These are phyloP conservation scores for Nicotiana rustica DNA, from an alignment of 305 asterid genomes.

Conservation along the genomic window DNA sequence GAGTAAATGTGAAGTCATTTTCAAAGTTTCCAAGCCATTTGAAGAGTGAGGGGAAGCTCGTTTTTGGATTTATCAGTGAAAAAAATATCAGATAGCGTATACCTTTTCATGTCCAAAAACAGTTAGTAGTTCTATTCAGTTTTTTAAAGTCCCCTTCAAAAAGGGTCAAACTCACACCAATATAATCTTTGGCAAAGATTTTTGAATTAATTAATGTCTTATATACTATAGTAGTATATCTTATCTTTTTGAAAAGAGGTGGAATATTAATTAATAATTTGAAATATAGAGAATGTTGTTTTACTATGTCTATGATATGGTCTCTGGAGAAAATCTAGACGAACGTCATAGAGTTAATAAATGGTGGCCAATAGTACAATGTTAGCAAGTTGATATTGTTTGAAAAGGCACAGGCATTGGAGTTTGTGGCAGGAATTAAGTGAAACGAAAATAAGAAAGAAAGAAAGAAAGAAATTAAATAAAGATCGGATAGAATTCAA, in stretches of 20 bases:
- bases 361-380: neutral
- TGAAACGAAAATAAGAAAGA: neutral
- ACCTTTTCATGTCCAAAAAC: neutral
- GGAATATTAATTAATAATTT: neutral
- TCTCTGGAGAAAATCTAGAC: neutral
- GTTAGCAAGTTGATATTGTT: constrained; percentile 7
- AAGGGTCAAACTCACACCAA: neutral
- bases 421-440: constrained; percentile 11
- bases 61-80: neutral
- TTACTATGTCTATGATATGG: neutral
- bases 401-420: constrained; percentile 8
- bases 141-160: neutral
- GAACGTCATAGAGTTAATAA: neutral
- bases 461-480: neutral
- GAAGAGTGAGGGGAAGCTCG: neutral
- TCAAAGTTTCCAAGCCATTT: too few species aligned
- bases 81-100: neutral
- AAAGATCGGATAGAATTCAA: constrained; percentile 1
- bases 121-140: neutral
- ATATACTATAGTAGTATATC: too few species aligned
- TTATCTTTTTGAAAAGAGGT: neutral
- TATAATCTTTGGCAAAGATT: neutral
- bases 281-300: neutral
- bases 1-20: too few species aligned
- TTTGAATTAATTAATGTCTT: neutral